These are phyloP conservation scores for Parasitella parasitica DNA, from an alignment of 371 early-diverging fungal species.

Conservation along the genomic window DNA sequence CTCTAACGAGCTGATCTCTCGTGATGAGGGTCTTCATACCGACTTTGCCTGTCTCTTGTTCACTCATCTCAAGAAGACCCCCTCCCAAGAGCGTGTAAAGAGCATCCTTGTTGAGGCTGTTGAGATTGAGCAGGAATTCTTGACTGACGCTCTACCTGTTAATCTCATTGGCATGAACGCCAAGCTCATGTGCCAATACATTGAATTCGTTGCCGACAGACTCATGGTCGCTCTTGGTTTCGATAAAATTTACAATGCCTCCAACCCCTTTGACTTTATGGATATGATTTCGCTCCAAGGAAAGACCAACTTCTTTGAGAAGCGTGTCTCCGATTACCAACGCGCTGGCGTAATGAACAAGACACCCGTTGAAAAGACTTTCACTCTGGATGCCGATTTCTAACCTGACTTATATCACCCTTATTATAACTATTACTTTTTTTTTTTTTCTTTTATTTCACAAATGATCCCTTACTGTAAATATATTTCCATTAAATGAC, in stretches of 20 bases:
- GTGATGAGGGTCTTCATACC: conserved; percentile 99
- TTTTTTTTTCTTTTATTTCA: neutral
- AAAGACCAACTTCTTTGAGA: conserved; percentile 99
- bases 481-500: conserved; percentile 6
- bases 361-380: conserved; percentile 65
- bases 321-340: conserved; percentile 98
- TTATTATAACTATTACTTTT: neutral
- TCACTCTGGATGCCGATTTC: conserved; percentile 85
- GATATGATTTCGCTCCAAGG: conserved; percentile 98
- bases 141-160: conserved; percentile 95
- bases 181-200: conserved; percentile 95
- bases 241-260: conserved; percentile 83
- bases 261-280: conserved; percentile 99
- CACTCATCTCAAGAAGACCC: conserved; percentile 83
- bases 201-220: conserved; percentile 99
- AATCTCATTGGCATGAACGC: conserved; percentile 99
- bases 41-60: conserved; percentile 97
- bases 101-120: conserved; percentile 95
- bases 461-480: neutral
- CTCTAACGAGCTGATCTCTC: conserved; percentile 98
- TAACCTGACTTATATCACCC: conserved; percentile 34
- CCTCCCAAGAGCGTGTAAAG: conserved; percentile 66
- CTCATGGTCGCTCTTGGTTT: conserved; percentile 93
- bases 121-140: conserved; percentile 92
- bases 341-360: conserved; percentile 95